phyloP scores from a whole-genome alignment of 495 filamentous ascomycete genomes.

The Aspergillus hancockii region DNA sequence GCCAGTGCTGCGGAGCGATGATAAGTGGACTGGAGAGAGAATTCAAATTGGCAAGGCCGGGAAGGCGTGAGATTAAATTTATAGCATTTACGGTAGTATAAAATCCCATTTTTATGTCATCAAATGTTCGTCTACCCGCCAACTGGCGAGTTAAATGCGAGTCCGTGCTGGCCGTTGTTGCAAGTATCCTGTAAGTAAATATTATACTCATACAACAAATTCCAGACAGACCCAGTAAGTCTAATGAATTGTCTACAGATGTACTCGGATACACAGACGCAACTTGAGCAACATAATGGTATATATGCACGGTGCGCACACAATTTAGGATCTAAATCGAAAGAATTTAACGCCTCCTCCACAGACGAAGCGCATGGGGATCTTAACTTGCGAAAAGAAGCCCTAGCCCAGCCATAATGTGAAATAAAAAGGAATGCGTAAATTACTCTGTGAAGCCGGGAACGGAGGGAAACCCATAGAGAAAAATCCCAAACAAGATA shows the following conservation, averaged over 20 bases:
- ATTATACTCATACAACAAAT: no score
- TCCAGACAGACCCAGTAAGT: no score
- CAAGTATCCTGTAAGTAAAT: no score
- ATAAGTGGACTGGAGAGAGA: constrained; percentile 74
- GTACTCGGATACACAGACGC: no score
- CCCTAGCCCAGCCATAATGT: constrained; percentile 52
- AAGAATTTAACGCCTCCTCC: constrained; percentile 48
- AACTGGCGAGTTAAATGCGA: no score
- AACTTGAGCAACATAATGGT: no score
- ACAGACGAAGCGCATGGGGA: constrained; percentile 52
- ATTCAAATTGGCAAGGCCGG: constrained; percentile 81
- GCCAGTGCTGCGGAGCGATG: constrained; percentile 87
- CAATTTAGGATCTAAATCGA: constrained; percentile 8
- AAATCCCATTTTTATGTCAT: no score
- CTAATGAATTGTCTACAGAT: no score
- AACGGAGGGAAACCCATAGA: constrained; percentile 53
- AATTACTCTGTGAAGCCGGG: constrained; percentile 46
- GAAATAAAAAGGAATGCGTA: constrained; percentile 48
- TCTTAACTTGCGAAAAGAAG: constrained; percentile 38
- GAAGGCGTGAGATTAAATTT: constrained; percentile 48
- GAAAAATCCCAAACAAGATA: constrained; percentile 40
- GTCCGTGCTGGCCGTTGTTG: no score
- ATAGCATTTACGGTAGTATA: neutral
- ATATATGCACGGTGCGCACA: constrained; percentile 9
- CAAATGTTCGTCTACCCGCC: no score